Evolutionary conservation across 805 yeast species (phyloP).

Genomic region (Zygoascus biomembranicola): DNA sequence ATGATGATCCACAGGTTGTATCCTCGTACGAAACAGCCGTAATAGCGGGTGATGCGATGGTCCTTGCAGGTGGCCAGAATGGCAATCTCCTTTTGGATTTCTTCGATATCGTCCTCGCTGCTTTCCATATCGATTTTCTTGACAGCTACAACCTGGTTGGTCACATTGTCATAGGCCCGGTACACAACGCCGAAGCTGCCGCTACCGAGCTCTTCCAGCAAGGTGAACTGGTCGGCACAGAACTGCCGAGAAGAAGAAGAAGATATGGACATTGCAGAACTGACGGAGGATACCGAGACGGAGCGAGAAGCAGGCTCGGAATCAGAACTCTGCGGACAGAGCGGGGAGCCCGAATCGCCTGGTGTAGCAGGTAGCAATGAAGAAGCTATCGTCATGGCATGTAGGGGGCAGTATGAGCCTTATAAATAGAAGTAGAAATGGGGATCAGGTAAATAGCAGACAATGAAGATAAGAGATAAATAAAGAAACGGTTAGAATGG

Average conservation of each 20-base stretch:
- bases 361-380: not conserved
- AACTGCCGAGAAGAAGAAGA: constrained; percentile 14
- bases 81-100: constrained; percentile 64
- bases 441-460: not conserved
- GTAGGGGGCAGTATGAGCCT: not conserved
- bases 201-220: constrained; percentile 53
- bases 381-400: not conserved
- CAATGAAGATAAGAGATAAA: not conserved
- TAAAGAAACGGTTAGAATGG: not conserved
- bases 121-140: constrained; percentile 58
- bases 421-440: not conserved
- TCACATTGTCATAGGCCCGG: constrained; percentile 42
- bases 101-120: constrained; percentile 56
- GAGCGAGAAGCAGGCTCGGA: constrained; percentile 2
- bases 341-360: not conserved
- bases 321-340: not conserved
- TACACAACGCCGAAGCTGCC: constrained; percentile 78
- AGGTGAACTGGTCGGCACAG: constrained; percentile 38
- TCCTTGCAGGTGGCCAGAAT: constrained; percentile 60
- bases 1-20: constrained; percentile 70
- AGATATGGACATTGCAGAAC: constrained; percentile 2
- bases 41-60: constrained; percentile 54
- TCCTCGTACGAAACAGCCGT: constrained; percentile 64
- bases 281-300: constrained; percentile 1
- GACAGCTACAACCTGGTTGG: constrained; percentile 13